A percentile compares a stretch with the other conserved stretches of the same genome.
Evolutionary conservation across 768 basidiomycete species (phyloP).

Genomic region (Suillus occidentalis): DNA sequence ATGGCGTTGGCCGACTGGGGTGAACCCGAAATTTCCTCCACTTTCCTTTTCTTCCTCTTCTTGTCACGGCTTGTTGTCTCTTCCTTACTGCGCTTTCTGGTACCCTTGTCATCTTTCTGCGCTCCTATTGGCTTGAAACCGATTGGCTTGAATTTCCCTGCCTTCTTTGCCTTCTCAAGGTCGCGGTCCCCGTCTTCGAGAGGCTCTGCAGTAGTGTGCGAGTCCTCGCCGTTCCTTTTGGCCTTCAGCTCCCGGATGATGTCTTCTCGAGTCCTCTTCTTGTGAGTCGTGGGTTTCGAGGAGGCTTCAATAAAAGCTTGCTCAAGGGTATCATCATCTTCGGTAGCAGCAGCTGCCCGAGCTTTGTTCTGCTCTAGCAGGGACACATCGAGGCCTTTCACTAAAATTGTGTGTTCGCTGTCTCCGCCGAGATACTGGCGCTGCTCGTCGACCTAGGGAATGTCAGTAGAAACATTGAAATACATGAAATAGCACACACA

Average conservation of each 20-base stretch:
- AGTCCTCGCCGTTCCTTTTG: conserved; percentile 41
- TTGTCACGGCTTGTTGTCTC: conserved; percentile 39
- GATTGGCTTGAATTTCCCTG: conserved; percentile 49
- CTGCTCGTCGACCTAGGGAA: conserved; percentile 65
- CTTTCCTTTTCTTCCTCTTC: conserved; percentile 62
- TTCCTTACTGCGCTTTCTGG: conserved; percentile 46
- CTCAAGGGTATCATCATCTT: conserved; percentile 83
- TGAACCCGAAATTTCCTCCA: conserved; percentile 28
- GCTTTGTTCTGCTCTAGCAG: conserved; percentile 84
- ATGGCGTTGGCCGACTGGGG: conserved; percentile 25
- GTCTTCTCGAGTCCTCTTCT: conserved; percentile 79
- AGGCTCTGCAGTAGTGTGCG: conserved; percentile 14
- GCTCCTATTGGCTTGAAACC: conserved; percentile 65
- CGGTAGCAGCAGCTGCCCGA: conserved; percentile 51
- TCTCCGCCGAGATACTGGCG: conserved; percentile 83
- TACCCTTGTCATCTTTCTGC: conserved; percentile 42
- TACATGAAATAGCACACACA: conserved; percentile 40
- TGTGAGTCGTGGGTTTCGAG: conserved; percentile 28
- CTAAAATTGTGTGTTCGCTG: conserved; percentile 79
- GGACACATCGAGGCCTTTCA: conserved; percentile 88
- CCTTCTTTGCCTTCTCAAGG: conserved; percentile 38
- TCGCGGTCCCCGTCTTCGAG: conserved; percentile 22
- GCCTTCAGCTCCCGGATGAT: conserved; percentile 72
- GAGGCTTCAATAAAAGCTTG: conserved; percentile 59
- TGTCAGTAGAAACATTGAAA: background rate